Percentiles rank a stretch among this genome's conserved stretches.
Evolutionary conservation across 768 basidiomycete species (phyloP).

Genomic region (Tulasnella sp.): DNA sequence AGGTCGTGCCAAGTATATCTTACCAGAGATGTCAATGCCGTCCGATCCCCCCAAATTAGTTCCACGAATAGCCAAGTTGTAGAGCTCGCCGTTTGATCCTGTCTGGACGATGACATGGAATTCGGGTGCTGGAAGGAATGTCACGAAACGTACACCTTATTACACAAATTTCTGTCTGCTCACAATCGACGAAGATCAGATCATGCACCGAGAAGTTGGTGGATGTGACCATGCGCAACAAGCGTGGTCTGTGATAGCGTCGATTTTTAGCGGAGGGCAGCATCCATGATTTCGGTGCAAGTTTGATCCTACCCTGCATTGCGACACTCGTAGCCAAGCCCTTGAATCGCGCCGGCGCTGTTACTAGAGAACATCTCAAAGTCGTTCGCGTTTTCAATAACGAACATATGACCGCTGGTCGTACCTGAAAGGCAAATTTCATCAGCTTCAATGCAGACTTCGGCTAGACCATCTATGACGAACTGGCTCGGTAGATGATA

Average conservation of each 20-base stretch:
- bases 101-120: slow-evolving; percentile 26
- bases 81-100: slow-evolving; percentile 26
- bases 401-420: slow-evolving; percentile 26
- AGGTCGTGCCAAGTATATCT: background rate
- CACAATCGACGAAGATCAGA: slow-evolving; percentile 26
- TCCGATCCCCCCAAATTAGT: slow-evolving; percentile 25
- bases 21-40: slow-evolving; percentile 25
- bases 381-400: slow-evolving; percentile 25
- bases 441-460: background rate
- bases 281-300: background rate
- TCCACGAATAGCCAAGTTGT: slow-evolving; percentile 27
- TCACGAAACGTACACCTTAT: background rate
- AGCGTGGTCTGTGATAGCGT: slow-evolving; percentile 19
- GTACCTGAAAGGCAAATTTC: slow-evolving; percentile 8
- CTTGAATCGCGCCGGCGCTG: slow-evolving; percentile 26
- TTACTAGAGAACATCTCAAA: slow-evolving; percentile 27
- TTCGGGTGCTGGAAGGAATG: slow-evolving; percentile 21
- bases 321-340: slow-evolving; percentile 25
- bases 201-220: slow-evolving; percentile 27
- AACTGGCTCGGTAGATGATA: slow-evolving; percentile 25
- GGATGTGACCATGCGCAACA: slow-evolving; percentile 25
- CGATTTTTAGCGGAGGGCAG: background rate
- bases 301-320: slow-evolving; percentile 23
- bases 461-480: background rate
- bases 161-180: background rate